Percentiles rank a stretch among this genome's conserved stretches.
Conservation (phyloP, 768 basidiomycete species). For the Mycena polygramma region DNA sequence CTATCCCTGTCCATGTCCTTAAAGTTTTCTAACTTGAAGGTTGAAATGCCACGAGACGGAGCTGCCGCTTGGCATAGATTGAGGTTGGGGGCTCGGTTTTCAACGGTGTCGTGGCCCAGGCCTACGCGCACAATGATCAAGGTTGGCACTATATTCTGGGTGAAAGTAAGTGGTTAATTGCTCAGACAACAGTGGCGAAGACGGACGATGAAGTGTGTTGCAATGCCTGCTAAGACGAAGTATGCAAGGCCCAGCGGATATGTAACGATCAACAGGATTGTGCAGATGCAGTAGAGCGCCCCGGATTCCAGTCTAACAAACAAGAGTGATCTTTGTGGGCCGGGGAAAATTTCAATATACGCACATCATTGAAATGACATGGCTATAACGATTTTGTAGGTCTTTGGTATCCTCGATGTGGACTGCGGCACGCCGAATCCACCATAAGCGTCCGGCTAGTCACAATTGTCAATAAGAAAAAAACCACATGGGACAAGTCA, state of each 20-base stretch:
- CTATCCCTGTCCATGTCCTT: too few species aligned
- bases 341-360: too few species aligned
- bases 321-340: too few species aligned
- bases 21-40: too few species aligned
- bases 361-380: not conserved
- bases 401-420: not conserved
- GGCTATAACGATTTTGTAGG: not conserved
- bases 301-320: conserved; percentile 17
- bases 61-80: too few species aligned
- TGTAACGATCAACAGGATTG: not conserved
- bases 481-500: too few species aligned
- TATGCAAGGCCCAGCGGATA: not conserved
- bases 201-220: conserved; percentile 1
- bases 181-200: too few species aligned
- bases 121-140: conserved; percentile 2
- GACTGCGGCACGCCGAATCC: not conserved
- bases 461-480: too few species aligned
- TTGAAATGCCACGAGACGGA: too few species aligned
- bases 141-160: not conserved
- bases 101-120: conserved; percentile 4
- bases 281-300: not conserved
- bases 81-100: too few species aligned
- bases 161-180: not conserved
- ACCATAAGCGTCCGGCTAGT: not conserved
- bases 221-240: not conserved